Evolutionary conservation across 2,329 filamentous ascomycete species (phyloP).

Genomic region (Madurella fahalii): DNA sequence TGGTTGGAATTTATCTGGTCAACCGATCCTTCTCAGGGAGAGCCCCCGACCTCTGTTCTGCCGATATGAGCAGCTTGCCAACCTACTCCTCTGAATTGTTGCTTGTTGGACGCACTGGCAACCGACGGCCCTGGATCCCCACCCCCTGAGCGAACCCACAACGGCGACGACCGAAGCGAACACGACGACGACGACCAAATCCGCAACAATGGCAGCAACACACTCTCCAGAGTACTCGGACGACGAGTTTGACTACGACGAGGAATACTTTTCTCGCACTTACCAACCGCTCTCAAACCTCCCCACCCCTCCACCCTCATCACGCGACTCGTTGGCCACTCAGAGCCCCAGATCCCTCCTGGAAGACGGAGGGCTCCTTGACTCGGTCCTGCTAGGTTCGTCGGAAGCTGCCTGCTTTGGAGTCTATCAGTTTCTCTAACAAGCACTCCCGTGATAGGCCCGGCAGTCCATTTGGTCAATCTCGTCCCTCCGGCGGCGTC

Average conservation of each 20-base stretch:
- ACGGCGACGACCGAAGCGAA: no score
- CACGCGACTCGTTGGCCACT: conserved; percentile 40
- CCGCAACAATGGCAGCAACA: conserved; percentile 15
- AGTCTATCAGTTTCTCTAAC: conserved; percentile 30
- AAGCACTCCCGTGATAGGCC: conserved; percentile 41
- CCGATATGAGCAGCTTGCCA: conserved; percentile 28
- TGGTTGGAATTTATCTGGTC: conserved; percentile 5
- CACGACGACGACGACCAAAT: background rate
- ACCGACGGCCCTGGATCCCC: conserved; percentile 20
- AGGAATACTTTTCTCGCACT: conserved; percentile 53
- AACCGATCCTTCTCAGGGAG: conserved; percentile 5
- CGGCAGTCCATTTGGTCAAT: conserved; percentile 62
- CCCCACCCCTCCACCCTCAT: conserved; percentile 61
- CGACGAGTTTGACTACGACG: conserved; percentile 43
- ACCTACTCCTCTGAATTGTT: conserved; percentile 24
- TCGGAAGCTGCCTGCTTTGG: conserved; percentile 11
- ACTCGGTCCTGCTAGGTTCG: conserved; percentile 40
- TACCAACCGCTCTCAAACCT: conserved; percentile 65
- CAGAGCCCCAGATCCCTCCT: conserved; percentile 41
- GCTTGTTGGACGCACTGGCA: conserved; percentile 26
- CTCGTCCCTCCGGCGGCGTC: conserved; percentile 62
- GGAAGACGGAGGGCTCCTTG: conserved; percentile 43
- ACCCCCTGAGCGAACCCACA: conserved; percentile 10
- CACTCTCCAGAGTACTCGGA: conserved; percentile 24
- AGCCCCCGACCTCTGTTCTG: conserved; percentile 8